Evolutionary conservation across 805 yeast genomes (phyloP).

Genomic region (Pichia gijzeniarum): DNA sequence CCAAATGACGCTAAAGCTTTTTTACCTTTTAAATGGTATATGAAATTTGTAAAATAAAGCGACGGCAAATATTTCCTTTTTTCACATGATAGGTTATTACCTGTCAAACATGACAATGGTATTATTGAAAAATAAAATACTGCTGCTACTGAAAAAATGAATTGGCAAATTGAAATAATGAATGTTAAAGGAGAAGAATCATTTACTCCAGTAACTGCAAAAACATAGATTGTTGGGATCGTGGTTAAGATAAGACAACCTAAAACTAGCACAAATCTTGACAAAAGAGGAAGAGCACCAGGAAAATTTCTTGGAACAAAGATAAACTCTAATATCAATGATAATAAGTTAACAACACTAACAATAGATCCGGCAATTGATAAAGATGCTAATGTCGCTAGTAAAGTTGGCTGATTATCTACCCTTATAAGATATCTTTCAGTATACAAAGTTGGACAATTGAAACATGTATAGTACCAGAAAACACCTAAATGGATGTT

Average conservation of each 20-base stretch:
- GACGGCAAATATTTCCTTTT: slow-evolving; percentile 46
- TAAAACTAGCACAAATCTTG: slow-evolving; percentile 39
- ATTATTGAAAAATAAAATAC: slow-evolving; percentile 52
- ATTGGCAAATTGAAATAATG: slow-evolving; percentile 47
- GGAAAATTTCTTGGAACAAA: slow-evolving; percentile 72
- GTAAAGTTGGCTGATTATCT: slow-evolving; percentile 56
- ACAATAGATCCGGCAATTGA: slow-evolving; percentile 65
- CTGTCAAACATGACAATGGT: slow-evolving; percentile 57
- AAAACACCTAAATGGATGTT: slow-evolving; percentile 65
- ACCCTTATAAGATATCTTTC: slow-evolving; percentile 43
- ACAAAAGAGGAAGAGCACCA: slow-evolving; percentile 56
- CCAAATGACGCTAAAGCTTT: slow-evolving; percentile 58
- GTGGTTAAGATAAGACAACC: slow-evolving; percentile 39
- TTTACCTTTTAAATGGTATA: slow-evolving; percentile 46
- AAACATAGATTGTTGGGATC: slow-evolving; percentile 48
- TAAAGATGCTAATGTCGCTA: slow-evolving; percentile 49
- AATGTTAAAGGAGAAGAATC: slow-evolving; percentile 31
- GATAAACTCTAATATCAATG: slow-evolving; percentile 48
- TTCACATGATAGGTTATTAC: slow-evolving; percentile 29
- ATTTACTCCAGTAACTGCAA: slow-evolving; percentile 33
- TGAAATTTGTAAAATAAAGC: slow-evolving; percentile 52
- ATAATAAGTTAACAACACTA: slow-evolving; percentile 47
- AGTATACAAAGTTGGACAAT: slow-evolving; percentile 64
- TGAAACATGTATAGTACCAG: slow-evolving; percentile 70
- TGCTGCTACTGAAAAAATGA: slow-evolving; percentile 46